Percentiles rank a stretch among this genome's conserved stretches.
phyloP scores from a whole-genome alignment of 805 yeast species.

The Ogataea degrootiae region DNA sequence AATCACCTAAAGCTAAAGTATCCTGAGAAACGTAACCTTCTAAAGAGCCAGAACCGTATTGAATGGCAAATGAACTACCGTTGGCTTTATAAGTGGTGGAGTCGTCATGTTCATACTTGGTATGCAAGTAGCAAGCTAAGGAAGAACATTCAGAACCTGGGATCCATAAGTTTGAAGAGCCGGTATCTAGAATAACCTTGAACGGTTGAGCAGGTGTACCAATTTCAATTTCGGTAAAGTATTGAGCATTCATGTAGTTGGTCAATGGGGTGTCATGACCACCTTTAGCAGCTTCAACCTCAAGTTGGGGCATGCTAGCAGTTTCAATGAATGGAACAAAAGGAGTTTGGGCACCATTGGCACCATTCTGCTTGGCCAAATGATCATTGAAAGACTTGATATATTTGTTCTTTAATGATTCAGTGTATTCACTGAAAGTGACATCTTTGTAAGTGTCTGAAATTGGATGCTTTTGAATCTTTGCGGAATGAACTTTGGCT shows the following conservation, averaged over 20 bases:
- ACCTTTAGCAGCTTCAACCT: constrained; percentile 22
- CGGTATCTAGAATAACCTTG: constrained; percentile 94
- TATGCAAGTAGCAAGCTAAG: constrained; percentile 90
- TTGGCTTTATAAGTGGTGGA: constrained; percentile 85
- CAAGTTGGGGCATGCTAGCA: constrained; percentile 5
- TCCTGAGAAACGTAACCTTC: constrained; percentile 93
- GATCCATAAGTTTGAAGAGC: constrained; percentile 96
- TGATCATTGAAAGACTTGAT: constrained; percentile 33
- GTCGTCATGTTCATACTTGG: constrained; percentile 79
- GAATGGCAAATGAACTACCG: constrained; percentile 80
- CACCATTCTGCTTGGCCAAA: constrained; percentile 30
- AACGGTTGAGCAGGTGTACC: constrained; percentile 94
- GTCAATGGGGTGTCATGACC: constrained; percentile 80
- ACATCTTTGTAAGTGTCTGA: constrained; percentile 43
- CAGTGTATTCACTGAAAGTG: constrained; percentile 42
- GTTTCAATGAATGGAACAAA: constrained; percentile 41
- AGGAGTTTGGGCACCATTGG: constrained; percentile 15
- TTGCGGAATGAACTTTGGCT: constrained; percentile 44
- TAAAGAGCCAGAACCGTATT: constrained; percentile 89
- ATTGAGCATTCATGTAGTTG: constrained; percentile 94
- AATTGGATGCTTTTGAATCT: constrained; percentile 42
- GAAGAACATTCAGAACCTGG: constrained; percentile 87
- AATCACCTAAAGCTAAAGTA: constrained; percentile 72
- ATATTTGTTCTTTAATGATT: constrained; percentile 46
- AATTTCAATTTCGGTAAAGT: constrained; percentile 81